A percentile compares a stretch with the other conserved stretches of the same genome.
Evolutionary conservation across 2,329 filamentous ascomycete species (phyloP).

Genomic region (Paecilomyces sp.): DNA sequence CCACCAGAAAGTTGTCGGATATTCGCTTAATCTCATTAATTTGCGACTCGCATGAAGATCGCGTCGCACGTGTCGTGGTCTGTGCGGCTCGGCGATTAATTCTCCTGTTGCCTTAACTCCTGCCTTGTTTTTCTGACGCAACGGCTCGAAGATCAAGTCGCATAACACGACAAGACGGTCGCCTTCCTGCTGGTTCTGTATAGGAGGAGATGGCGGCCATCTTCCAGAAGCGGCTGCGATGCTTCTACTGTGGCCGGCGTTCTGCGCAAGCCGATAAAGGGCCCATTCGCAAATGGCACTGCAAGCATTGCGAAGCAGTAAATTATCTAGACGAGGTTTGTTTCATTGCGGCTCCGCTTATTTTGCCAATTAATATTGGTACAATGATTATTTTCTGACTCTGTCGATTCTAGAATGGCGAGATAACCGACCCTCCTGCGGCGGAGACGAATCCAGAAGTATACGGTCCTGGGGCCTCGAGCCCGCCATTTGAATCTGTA

Average conservation of each 20-base stretch:
- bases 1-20: neutral
- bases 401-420: slow-evolving; percentile 57
- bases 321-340: slow-evolving; percentile 83
- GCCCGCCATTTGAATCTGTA: slow-evolving; percentile 39
- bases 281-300: slow-evolving; percentile 60
- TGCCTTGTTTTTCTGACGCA: neutral
- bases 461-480: slow-evolving; percentile 25
- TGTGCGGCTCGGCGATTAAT: neutral
- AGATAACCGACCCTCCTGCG: slow-evolving; percentile 80
- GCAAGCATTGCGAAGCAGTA: slow-evolving; percentile 70
- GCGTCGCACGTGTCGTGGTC: neutral
- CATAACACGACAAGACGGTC: neutral
- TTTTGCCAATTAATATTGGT: neutral
- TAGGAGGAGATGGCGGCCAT: slow-evolving; percentile 32
- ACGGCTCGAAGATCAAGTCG: neutral
- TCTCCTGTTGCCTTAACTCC: neutral
- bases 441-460: slow-evolving; percentile 43
- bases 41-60: neutral
- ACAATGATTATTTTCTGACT: slow-evolving; percentile 13
- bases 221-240: slow-evolving; percentile 49
- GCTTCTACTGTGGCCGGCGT: slow-evolving; percentile 77
- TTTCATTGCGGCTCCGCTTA: slow-evolving; percentile 2
- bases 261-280: slow-evolving; percentile 56
- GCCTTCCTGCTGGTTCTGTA: neutral
- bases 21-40: neutral